Percentiles rank a stretch among this genome's conserved stretches.
Conservation (phyloP, 2,329 filamentous ascomycete genomes). For the Mollisia scopiformis region DNA sequence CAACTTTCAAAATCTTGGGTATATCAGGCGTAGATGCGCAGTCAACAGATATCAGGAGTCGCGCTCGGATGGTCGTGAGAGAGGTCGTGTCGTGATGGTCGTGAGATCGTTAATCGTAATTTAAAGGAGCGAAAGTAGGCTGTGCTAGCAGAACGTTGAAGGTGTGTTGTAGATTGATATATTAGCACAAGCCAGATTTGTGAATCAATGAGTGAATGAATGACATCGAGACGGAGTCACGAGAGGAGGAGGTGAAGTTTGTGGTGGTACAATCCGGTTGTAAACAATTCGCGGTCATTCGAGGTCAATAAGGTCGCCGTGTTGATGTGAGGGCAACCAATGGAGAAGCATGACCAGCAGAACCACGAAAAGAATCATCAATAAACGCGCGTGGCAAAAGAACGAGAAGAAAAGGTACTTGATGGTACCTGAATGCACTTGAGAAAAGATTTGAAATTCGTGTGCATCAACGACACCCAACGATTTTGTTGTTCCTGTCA, state of each 20-base stretch:
- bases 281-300: constrained; percentile 3
- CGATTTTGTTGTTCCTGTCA: constrained; percentile 6
- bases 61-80: background rate
- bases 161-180: background rate
- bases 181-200: background rate
- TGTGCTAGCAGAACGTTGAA: constrained; percentile 10
- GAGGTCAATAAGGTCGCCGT: background rate
- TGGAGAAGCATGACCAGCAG: constrained; percentile 3
- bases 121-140: constrained; percentile 15
- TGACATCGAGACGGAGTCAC: constrained; percentile 5
- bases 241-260: background rate
- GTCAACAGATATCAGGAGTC: background rate
- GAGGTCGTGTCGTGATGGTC: background rate
- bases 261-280: constrained; percentile 3
- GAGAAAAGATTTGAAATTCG: background rate
- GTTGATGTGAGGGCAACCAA: constrained; percentile 3
- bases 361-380: background rate
- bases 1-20: constrained; percentile 5
- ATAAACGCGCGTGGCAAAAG: background rate
- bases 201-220: background rate
- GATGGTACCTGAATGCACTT: too few species aligned
- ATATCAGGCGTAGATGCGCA: constrained; percentile 1
- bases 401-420: background rate
- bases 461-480: constrained; percentile 8
- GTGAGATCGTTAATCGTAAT: constrained; percentile 1